Conservation (phyloP, 139 green algal species). For the Coccomyxa sp. region DNA sequence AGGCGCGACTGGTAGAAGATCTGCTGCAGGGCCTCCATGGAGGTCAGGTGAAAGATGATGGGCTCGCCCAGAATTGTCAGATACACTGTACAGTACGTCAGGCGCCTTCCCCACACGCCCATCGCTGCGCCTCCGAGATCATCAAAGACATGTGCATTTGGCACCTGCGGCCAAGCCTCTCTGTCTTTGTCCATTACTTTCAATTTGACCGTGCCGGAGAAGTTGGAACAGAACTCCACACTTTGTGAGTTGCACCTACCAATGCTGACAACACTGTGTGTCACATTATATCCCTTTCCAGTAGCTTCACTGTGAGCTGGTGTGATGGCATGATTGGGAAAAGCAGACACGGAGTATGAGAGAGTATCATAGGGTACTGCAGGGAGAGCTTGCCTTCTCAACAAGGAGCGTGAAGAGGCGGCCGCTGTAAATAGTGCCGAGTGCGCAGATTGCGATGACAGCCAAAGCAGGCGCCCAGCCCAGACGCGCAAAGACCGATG, state of each 20-base stretch:
- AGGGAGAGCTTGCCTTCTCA: not conserved
- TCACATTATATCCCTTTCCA: too few species aligned
- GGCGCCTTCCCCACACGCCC: slow-evolving; percentile 16
- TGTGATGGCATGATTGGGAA: too few species aligned
- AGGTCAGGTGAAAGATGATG: slow-evolving; percentile 37
- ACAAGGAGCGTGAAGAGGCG: slow-evolving; percentile 27
- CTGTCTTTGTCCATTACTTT: not conserved
- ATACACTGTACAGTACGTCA: slow-evolving; percentile 34
- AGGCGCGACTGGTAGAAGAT: slow-evolving; percentile 22
- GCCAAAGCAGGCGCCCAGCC: slow-evolving; percentile 27
- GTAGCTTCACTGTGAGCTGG: too few species aligned
- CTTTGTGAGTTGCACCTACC: too few species aligned
- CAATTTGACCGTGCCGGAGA: too few species aligned
- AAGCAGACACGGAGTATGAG: too few species aligned
- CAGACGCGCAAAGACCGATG: slow-evolving; percentile 24
- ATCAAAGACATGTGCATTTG: slow-evolving; percentile 27
- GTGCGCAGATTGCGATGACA: slow-evolving; percentile 15
- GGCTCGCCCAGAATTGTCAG: slow-evolving; percentile 29
- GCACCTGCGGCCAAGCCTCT: not conserved
- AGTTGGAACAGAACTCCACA: too few species aligned
- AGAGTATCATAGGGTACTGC: too few species aligned
- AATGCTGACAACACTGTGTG: too few species aligned
- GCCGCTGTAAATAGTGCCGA: slow-evolving; percentile 28
- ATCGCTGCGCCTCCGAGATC: slow-evolving; percentile 30
- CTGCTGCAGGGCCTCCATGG: slow-evolving; percentile 34